phyloP scores from a whole-genome alignment of 108 stramenopile genomes.

The Skeletonema tropicum region DNA sequence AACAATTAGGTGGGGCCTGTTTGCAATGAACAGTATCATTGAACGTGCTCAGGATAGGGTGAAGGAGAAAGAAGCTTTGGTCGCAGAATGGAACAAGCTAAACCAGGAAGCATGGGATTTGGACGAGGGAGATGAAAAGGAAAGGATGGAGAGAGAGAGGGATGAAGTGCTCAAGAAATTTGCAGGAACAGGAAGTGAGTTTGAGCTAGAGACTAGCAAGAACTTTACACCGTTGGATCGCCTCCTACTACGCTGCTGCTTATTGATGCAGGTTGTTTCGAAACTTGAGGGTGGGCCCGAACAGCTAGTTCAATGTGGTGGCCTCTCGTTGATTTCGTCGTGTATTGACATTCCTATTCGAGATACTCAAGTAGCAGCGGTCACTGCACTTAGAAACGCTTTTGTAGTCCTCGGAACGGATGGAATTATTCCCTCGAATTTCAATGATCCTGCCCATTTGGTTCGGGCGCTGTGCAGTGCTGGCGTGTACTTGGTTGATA shows the following conservation, averaged over 20 bases:
- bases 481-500: neutral
- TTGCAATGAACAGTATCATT: conserved; percentile 1
- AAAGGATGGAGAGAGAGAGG: neutral
- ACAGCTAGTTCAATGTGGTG: neutral
- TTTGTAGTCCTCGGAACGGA: neutral
- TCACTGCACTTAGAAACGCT: neutral
- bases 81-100: neutral
- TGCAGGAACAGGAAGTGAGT: no score
- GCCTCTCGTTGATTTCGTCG: neutral
- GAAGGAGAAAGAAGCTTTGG: neutral
- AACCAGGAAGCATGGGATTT: neutral
- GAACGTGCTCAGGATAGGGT: neutral
- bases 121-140: neutral
- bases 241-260: neutral
- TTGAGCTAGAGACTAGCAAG: neutral
- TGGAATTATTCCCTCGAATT: neutral
- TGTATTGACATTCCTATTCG: neutral
- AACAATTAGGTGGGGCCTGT: conserved; percentile 2
- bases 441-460: neutral
- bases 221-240: neutral
- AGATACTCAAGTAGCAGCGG: neutral
- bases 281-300: neutral
- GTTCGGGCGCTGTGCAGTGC: neutral
- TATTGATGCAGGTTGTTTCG: neutral
- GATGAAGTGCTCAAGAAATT: no score